Evolutionary conservation across 371 early-diverging fungal species (phyloP), one percentile per base, ranked within the genome.

Genomic region (Blakeslea trispora): DNA sequence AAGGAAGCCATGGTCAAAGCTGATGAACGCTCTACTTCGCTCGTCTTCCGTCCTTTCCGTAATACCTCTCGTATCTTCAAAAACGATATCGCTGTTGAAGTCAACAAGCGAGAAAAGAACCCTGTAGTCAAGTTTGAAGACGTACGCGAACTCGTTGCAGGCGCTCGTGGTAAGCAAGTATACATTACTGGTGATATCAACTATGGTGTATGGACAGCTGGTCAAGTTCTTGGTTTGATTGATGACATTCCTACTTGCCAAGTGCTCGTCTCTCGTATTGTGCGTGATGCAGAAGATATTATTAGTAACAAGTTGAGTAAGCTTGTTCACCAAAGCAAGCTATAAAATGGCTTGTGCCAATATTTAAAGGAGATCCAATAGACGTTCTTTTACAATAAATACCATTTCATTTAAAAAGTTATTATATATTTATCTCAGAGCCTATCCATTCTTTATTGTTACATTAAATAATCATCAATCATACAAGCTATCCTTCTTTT

Each of bases 21-120:
- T 0, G 79, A 81, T 35, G 90, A 91, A 61, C 81, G 84, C 32
- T 75, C 79, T 22, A 89, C 90, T 0, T 57, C 85, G 1, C 69
- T 89, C 19, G 81, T 89, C 60, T 91, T 89, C 76, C 78, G 91
- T 15, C 87, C 91, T 6, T 79, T 91, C 73, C 88, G 84, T 73
- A 89, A 89, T 78, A 88, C 90, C 10, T 84, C 91, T 1, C 81
- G 85, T 59, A 87, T 91, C 42, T 89, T 91, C 72, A 84, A 86
- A 35, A 90, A 90, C 77, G 74, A 75, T 58, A 79, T 90, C 11
- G 85, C 88, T 18, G 59, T 68, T 31, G 89, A 90, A 66, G 89
- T 91, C 43, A 83, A 89, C 48, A 65, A 54, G 21, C 81, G 84
- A 48, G 89, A 91, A 67, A 75, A 74, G 49, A 53, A 75, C 40